Conservation (phyloP, 768 basidiomycete species). For the Tylopilus cervinicoccineus region DNA sequence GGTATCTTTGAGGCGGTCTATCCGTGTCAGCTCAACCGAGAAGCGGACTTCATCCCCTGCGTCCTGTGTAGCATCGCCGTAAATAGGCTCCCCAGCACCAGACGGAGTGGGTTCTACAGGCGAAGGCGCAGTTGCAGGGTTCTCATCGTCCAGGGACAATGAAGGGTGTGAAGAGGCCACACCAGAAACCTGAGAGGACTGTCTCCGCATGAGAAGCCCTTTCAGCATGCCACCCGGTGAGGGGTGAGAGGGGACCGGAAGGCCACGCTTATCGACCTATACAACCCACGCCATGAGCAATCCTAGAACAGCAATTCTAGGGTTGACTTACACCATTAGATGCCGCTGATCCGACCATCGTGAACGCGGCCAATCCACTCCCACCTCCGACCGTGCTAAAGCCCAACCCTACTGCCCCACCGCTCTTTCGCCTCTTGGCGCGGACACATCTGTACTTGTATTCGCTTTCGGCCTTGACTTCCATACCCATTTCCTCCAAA, state of each 20-base stretch:
- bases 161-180: constrained; percentile 38
- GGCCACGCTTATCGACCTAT: constrained; percentile 90
- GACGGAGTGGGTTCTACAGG: constrained; percentile 37
- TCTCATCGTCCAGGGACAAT: constrained; percentile 47
- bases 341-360: constrained; percentile 76
- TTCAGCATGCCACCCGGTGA: constrained; percentile 78
- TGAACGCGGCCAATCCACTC: constrained; percentile 65
- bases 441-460: constrained; percentile 88
- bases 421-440: constrained; percentile 64
- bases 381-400: constrained; percentile 36
- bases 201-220: constrained; percentile 84
- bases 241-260: constrained; percentile 77
- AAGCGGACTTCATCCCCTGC: constrained; percentile 95
- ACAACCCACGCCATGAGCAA: constrained; percentile 6
- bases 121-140: constrained; percentile 17
- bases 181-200: constrained; percentile 72
- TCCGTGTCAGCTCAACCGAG: constrained; percentile 87
- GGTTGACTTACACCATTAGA: constrained; percentile 72
- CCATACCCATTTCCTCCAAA: constrained; percentile 86
- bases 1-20: constrained; percentile 87
- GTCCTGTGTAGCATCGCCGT: constrained; percentile 79
- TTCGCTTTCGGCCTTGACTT: constrained; percentile 83
- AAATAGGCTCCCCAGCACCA: constrained; percentile 50
- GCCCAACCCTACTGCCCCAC: constrained; percentile 39
- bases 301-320: not conserved